Evolutionary conservation across 192 early-diverging fungal species (phyloP).

Genomic region (Spizellomyces punctatus): DNA sequence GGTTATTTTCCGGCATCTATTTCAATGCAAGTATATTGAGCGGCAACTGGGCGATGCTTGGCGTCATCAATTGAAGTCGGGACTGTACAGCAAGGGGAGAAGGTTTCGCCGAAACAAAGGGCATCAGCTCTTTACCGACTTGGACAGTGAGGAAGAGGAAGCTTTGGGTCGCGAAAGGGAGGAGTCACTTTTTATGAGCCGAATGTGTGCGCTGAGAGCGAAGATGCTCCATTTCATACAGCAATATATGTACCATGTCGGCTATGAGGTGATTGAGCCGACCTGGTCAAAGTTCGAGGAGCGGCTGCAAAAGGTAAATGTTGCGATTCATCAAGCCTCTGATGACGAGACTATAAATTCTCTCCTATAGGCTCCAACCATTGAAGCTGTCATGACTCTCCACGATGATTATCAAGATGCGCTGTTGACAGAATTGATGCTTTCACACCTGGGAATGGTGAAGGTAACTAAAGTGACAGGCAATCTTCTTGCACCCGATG

Average conservation of each 20-base stretch:
- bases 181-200: conserved; percentile 34
- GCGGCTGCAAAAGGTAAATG: conserved; percentile 52
- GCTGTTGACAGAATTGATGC: conserved; percentile 88
- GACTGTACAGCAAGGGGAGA: conserved; percentile 18
- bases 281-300: conserved; percentile 76
- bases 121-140: background rate
- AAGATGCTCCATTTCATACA: conserved; percentile 92
- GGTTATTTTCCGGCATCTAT: conserved; percentile 83
- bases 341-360: no score
- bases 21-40: conserved; percentile 89
- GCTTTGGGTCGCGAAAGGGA: conserved; percentile 1
- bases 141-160: background rate
- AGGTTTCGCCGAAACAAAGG: conserved; percentile 18
- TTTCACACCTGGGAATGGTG: conserved; percentile 81
- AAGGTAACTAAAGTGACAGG: conserved; percentile 51
- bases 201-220: conserved; percentile 72
- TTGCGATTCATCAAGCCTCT: background rate
- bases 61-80: conserved; percentile 65
- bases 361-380: conserved; percentile 61
- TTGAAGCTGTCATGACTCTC: conserved; percentile 80
- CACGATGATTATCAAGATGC: conserved; percentile 85
- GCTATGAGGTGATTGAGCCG: conserved; percentile 92
- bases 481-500: background rate
- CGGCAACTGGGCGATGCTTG: conserved; percentile 76
- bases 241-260: conserved; percentile 87